Base-by-base conservation (phyloP, 2,329 filamentous ascomycete genomes). In the Furcasterigmium sp. region DNA sequence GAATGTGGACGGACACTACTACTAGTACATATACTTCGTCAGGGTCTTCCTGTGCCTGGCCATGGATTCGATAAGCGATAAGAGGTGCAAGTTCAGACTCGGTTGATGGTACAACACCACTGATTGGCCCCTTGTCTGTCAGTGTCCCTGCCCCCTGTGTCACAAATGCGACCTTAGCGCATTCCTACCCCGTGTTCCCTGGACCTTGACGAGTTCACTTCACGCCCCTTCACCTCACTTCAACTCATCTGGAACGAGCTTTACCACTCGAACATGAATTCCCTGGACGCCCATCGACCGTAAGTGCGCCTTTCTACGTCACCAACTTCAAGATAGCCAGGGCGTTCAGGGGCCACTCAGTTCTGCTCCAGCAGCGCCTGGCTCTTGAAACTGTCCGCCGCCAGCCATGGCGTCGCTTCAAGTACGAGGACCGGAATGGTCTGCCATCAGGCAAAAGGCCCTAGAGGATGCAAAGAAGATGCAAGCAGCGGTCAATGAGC, bases 381-480 rank as follows among this genome's bases (percentile, higher is more conserved):
- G 25, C 20, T n/a, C n/a, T n/a, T n/a, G n/a, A n/a, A 38, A 38
- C 36, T 8, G 36, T 14, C n/a, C 17, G 11, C 32, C 32, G 35
- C 35, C 35, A 37, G 41, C 42, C 26, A 70, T 70, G 68, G 57
- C 65, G 42, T 65, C 67, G 28, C 64, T 73, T 26, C 62, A 68
- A 43, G 61, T 69, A 17, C 60, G 64, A 50, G 66, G 63, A 46
- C 61, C 65, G 40, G 65, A 69, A 41, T 54, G 65, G 42, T 67
- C 70, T 40, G 64, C 60, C 52, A 76, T 72, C 46, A 79, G 76
- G 56, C 68, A 73, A 51, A 79, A 80, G 56, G 80, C 82, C 41
- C 65, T 83, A 25, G 76, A 86, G 57, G 84, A 87, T 73, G 84
- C 84, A 25, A 75, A 75, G 52, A 80, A 84, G 52, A 85, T 86